Evolutionary conservation across 2,329 filamentous ascomycete genomes (phyloP).

Genomic region (Claviceps africana): DNA sequence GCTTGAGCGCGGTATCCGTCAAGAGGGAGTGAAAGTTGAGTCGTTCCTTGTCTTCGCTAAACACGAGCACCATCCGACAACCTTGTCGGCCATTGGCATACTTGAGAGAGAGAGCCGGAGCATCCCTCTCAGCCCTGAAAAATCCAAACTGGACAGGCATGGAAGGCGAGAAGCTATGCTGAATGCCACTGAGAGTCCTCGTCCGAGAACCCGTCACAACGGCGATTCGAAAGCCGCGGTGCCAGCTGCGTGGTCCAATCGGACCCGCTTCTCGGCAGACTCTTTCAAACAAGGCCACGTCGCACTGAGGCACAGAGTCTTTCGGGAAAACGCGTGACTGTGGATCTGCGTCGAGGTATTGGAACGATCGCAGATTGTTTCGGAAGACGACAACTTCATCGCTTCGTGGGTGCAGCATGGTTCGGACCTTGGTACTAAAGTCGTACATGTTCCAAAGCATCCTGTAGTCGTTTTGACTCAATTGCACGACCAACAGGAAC

Average conservation of each 20-base stretch:
- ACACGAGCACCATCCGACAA: constrained; percentile 64
- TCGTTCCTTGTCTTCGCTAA: constrained; percentile 58
- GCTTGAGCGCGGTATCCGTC: constrained; percentile 54
- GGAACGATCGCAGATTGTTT: constrained; percentile 56
- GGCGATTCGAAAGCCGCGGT: constrained; percentile 66
- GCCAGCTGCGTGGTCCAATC: constrained; percentile 55
- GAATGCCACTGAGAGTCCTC: constrained; percentile 64
- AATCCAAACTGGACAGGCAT: constrained; percentile 67
- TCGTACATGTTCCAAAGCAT: constrained; percentile 74
- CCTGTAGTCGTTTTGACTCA: constrained; percentile 64
- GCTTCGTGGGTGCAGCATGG: constrained; percentile 50
- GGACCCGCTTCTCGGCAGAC: constrained; percentile 54
- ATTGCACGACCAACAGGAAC: constrained; percentile 57
- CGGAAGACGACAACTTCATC: constrained; percentile 61
- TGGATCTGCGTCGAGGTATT: constrained; percentile 65
- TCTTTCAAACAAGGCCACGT: constrained; percentile 62
- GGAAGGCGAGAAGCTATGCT: constrained; percentile 51
- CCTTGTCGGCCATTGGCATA: constrained; percentile 51
- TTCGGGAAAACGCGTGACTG: constrained; percentile 60
- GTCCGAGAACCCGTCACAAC: constrained; percentile 65
- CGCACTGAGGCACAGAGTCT: constrained; percentile 58
- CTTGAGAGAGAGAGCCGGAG: constrained; percentile 55
- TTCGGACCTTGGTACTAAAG: constrained; percentile 64
- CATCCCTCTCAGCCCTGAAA: constrained; percentile 54
- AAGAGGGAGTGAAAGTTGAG: constrained; percentile 58